A percentile compares a stretch with the other conserved stretches of the same genome.
Evolutionary conservation across 1,139 yeast species (phyloP).

Genomic region (Protomyces inouyei): DNA sequence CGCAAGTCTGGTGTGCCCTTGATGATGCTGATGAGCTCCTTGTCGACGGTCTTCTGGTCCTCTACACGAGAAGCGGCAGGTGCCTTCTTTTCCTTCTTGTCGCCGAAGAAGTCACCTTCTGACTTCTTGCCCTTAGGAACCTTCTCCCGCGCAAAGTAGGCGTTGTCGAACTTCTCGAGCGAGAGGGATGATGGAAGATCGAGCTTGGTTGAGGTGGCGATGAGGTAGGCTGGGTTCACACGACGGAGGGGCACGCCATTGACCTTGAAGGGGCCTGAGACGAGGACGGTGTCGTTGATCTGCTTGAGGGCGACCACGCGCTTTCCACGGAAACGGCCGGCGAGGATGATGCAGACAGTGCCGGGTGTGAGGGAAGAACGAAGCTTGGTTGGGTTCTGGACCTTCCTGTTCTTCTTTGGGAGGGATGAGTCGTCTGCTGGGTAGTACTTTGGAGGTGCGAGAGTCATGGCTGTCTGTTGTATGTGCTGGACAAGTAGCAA

Average conservation of each 20-base stretch:
- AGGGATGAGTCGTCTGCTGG: constrained; percentile 90
- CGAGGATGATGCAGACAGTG: constrained; percentile 94
- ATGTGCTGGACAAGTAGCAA: no score
- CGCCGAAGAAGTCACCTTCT: constrained; percentile 94
- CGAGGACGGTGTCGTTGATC: constrained; percentile 97
- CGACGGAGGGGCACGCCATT: constrained; percentile 99
- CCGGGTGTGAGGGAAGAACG: constrained; percentile 98
- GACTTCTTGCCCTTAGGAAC: constrained; percentile 58
- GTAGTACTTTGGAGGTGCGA: constrained; percentile 82
- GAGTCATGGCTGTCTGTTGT: not conserved
- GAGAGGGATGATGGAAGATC: constrained; percentile 67
- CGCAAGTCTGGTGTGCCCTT: constrained; percentile 97
- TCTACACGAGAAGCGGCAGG: constrained; percentile 93
- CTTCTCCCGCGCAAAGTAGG: constrained; percentile 97
- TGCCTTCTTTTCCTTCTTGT: constrained; percentile 70
- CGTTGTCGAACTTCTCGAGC: constrained; percentile 87
- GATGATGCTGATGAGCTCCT: constrained; percentile 88
- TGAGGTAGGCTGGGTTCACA: constrained; percentile 97
- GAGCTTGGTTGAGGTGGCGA: constrained; percentile 96
- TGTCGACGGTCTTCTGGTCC: constrained; percentile 96
- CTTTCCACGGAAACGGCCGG: constrained; percentile 99
- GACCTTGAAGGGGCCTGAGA: constrained; percentile 99
- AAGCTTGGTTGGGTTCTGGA: constrained; percentile 90
- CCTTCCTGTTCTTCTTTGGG: constrained; percentile 66
- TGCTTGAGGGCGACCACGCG: constrained; percentile 98